Evolutionary conservation across 495 filamentous ascomycete genomes (phyloP).

Genomic region (Cercophora newfieldiana): DNA sequence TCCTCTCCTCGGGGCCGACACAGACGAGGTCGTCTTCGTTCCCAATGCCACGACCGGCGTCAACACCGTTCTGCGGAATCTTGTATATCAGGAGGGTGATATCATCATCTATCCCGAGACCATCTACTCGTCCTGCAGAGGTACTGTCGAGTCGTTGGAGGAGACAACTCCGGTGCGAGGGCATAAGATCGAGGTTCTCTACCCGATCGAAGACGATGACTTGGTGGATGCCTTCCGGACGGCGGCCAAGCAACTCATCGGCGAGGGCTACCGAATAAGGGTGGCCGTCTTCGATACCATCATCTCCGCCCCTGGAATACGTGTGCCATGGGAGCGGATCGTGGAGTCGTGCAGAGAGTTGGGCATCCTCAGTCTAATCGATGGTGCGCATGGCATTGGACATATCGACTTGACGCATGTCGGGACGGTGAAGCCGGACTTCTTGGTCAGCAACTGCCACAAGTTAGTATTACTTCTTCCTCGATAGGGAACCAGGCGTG

Average conservation of each 20-base stretch:
- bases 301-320: slow-evolving; percentile 65
- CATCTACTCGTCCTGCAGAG: slow-evolving; percentile 70
- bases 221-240: slow-evolving; percentile 52
- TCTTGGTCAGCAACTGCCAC: slow-evolving; percentile 76
- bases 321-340: slow-evolving; percentile 72
- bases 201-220: slow-evolving; percentile 59
- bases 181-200: slow-evolving; percentile 38
- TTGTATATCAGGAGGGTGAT: slow-evolving; percentile 55
- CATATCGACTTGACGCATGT: slow-evolving; percentile 65
- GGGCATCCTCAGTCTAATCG: slow-evolving; percentile 58
- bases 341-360: slow-evolving; percentile 59
- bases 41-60: slow-evolving; percentile 76
- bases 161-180: slow-evolving; percentile 50
- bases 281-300: slow-evolving; percentile 76
- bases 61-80: slow-evolving; percentile 68
- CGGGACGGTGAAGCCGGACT: slow-evolving; percentile 59
- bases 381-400: slow-evolving; percentile 75
- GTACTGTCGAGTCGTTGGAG: slow-evolving; percentile 61
- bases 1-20: slow-evolving; percentile 57
- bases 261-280: slow-evolving; percentile 43
- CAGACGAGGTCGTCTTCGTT: slow-evolving; percentile 68
- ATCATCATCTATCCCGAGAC: slow-evolving; percentile 65
- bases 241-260: slow-evolving; percentile 40
- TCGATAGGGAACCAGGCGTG: no score
- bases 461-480: slow-evolving; percentile 43